These are phyloP conservation scores for Colletotrichum sp. DNA, from an alignment of 2,329 filamentous ascomycete genomes.

Conservation along the genomic window DNA sequence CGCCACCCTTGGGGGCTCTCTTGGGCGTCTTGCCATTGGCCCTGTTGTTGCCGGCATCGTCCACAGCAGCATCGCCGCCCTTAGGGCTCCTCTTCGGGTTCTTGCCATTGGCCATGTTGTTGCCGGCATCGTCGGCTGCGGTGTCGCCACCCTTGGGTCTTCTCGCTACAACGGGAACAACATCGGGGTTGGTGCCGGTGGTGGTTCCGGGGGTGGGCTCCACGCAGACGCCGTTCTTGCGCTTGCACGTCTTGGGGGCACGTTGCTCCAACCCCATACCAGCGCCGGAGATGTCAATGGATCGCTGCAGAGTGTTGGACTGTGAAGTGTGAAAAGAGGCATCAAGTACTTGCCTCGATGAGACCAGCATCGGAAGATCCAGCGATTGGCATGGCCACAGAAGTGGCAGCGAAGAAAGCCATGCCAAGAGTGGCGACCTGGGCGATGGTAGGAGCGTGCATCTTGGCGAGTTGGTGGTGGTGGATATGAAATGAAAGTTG, in stretches of 20 bases:
- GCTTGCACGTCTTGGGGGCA: neutral
- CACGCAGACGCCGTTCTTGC: neutral
- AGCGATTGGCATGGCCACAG: neutral
- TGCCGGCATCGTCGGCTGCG: neutral
- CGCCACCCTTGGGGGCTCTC: neutral
- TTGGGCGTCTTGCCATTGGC: neutral
- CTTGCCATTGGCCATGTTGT: neutral
- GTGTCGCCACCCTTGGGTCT: neutral
- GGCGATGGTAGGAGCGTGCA: conserved; percentile 10
- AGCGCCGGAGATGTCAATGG: neutral
- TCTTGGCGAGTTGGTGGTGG: neutral
- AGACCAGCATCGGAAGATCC: neutral
- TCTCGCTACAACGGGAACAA: neutral
- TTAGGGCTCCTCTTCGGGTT: neutral
- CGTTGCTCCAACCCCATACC: neutral
- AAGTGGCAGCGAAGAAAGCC: conserved; percentile 12
- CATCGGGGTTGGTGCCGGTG: neutral
- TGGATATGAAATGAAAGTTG: neutral
- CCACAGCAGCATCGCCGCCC: neutral
- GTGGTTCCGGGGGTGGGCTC: neutral
- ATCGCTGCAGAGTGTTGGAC: neutral
- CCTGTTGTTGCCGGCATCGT: neutral
- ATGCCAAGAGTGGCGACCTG: conserved; percentile 15
- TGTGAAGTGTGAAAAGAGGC: fast-evolving
- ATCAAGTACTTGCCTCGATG: neutral